Evolutionary conservation across 2,329 filamentous ascomycete genomes (phyloP).

Genomic region (Alternaria dauci): DNA sequence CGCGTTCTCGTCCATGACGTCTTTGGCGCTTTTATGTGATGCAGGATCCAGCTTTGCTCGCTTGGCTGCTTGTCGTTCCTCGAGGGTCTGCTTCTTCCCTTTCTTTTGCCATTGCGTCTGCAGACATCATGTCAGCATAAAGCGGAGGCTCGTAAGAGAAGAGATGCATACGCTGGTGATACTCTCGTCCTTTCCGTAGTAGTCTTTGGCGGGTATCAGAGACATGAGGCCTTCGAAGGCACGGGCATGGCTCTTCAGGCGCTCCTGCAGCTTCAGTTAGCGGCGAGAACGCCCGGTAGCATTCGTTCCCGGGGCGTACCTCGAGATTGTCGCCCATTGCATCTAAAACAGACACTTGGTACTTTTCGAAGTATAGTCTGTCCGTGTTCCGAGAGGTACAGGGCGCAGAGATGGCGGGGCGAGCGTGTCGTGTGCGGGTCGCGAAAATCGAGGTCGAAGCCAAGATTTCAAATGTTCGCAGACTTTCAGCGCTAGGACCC

Average conservation of each 20-base stretch:
- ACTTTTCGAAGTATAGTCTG: neutral
- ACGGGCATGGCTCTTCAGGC: slow-evolving; percentile 67
- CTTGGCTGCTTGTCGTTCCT: slow-evolving; percentile 69
- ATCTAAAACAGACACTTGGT: neutral
- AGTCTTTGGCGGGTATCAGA: slow-evolving; percentile 87
- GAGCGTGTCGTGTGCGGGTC: slow-evolving; percentile 40
- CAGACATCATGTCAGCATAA: slow-evolving; percentile 19
- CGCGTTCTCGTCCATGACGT: slow-evolving; percentile 87
- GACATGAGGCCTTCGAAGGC: slow-evolving; percentile 88
- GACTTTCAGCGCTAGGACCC: slow-evolving; percentile 30
- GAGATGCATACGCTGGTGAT: slow-evolving; percentile 71
- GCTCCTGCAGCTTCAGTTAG: slow-evolving; percentile 56
- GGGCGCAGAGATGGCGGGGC: slow-evolving; percentile 21
- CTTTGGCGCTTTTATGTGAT: slow-evolving; percentile 88
- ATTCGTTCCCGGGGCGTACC: slow-evolving; percentile 42
- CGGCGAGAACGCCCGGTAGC: slow-evolving; percentile 32
- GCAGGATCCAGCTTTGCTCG: slow-evolving; percentile 91
- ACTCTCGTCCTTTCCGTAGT: slow-evolving; percentile 78
- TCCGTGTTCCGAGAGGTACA: slow-evolving; percentile 1
- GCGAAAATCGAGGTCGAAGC: slow-evolving; percentile 33
- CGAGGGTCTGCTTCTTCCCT: slow-evolving; percentile 90
- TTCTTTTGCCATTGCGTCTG: slow-evolving; percentile 95
- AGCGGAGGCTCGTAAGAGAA: slow-evolving; percentile 13
- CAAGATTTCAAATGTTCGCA: slow-evolving; percentile 29
- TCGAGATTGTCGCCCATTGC: slow-evolving; percentile 54